Evolutionary conservation across 1,284 basidiomycete species (phyloP).

Genomic region (Cryptococcus wingfieldii): DNA sequence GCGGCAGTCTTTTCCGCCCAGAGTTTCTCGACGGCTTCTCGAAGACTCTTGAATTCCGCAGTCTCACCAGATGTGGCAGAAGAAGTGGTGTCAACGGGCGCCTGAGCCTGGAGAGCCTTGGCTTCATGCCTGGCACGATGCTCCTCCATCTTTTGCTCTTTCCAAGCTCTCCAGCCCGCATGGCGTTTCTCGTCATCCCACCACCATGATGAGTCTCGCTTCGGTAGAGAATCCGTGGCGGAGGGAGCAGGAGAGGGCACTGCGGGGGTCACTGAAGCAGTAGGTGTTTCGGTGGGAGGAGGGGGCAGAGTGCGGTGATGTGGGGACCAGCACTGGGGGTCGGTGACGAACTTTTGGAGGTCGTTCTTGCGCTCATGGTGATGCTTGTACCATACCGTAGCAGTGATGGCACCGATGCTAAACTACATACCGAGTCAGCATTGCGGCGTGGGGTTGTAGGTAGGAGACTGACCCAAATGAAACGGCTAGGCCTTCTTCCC

Average conservation of each 20-base stretch:
- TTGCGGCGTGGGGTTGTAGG: background rate
- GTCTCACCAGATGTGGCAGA: background rate
- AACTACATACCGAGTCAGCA: constrained; percentile 14
- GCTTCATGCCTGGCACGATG: background rate
- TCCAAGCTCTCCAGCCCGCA: constrained; percentile 1
- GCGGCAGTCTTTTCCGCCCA: constrained; percentile 22
- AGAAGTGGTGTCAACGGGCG: background rate
- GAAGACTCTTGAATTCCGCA: constrained; percentile 17
- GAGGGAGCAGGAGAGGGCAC: too few relatives aligned
- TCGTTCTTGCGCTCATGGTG: constrained; percentile 10
- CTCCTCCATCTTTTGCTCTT: background rate
- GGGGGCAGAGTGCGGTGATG: background rate
- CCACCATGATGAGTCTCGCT: background rate
- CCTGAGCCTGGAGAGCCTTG: background rate
- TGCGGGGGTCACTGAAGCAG: background rate
- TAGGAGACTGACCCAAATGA: constrained; percentile 22
- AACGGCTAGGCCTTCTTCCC: constrained; percentile 10
- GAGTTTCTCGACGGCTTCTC: constrained; percentile 20
- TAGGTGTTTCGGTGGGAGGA: background rate
- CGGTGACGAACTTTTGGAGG: constrained; percentile 2
- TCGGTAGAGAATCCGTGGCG: background rate
- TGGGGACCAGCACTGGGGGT: background rate
- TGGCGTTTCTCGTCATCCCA: background rate
- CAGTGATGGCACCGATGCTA: constrained; percentile 18
- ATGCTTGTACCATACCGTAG: constrained; percentile 13